Evolutionary conservation across 192 early-diverging fungal species (phyloP).

Genomic region (Blastocladiella britannica): DNA sequence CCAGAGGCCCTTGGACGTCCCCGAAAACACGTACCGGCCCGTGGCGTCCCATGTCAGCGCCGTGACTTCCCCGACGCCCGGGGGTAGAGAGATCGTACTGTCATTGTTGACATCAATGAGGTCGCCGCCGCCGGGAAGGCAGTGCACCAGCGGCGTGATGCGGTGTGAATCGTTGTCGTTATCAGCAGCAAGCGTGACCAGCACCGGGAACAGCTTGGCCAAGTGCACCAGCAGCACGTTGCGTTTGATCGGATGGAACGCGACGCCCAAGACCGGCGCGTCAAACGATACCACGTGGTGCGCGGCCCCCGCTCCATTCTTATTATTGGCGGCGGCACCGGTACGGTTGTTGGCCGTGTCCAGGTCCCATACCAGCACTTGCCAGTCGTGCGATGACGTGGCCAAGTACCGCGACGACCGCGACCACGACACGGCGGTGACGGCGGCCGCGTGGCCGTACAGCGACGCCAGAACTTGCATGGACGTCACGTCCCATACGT

Average conservation of each 20-base stretch:
- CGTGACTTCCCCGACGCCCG: background rate
- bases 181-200: background rate
- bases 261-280: background rate
- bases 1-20: background rate
- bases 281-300: background rate
- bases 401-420: background rate
- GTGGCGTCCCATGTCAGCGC: background rate
- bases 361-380: background rate
- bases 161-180: background rate
- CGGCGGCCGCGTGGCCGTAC: background rate
- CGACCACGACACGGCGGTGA: background rate
- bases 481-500: background rate
- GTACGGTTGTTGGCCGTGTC: background rate
- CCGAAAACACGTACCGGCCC: background rate
- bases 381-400: background rate
- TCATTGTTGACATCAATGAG: background rate
- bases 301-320: no score
- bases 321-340: no score
- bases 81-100: background rate
- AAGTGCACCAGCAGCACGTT: background rate
- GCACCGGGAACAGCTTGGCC: background rate
- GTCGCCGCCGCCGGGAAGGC: background rate
- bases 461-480: background rate
- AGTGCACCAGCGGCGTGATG: background rate
- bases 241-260: background rate